phyloP scores from a whole-genome alignment of 148 eudicot genomes.

The Persicaria tinctoria region DNA sequence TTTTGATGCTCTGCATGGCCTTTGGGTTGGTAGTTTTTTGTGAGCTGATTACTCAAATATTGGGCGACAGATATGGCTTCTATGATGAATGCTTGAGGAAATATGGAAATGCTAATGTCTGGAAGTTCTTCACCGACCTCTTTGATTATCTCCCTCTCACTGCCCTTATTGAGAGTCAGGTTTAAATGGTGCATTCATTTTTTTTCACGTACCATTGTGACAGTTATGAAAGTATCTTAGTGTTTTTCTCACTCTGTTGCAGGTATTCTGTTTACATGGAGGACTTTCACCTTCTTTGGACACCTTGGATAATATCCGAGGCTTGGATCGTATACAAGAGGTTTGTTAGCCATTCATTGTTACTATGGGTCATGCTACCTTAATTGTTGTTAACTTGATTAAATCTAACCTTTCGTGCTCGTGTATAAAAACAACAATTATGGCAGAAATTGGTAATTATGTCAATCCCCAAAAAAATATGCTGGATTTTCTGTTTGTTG shows the following conservation, averaged over 20 bases:
- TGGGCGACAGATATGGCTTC: conserved; percentile 69
- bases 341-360: conserved; percentile 17
- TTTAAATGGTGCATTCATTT: conserved; percentile 18
- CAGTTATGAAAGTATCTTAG: background rate
- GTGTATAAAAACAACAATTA: conserved; percentile 1
- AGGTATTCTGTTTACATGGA: conserved; percentile 77
- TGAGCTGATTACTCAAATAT: background rate
- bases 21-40: background rate
- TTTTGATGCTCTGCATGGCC: background rate
- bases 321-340: conserved; percentile 79
- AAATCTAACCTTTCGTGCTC: background rate
- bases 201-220: background rate
- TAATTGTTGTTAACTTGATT: background rate
- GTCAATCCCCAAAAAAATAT: background rate
- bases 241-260: background rate
- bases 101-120: conserved; percentile 97
- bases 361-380: background rate
- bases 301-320: conserved; percentile 66
- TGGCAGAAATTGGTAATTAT: background rate
- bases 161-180: conserved; percentile 88
- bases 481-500: background rate
- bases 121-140: conserved; percentile 97
- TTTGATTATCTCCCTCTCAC: conserved; percentile 98
- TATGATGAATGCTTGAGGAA: conserved; percentile 99
- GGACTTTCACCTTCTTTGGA: conserved; percentile 81